A percentile compares a stretch with the other conserved stretches of the same genome.
These are phyloP conservation scores for Aureobasidium mangrovei DNA, from an alignment of 2,329 filamentous ascomycete species.

Conservation along the genomic window DNA sequence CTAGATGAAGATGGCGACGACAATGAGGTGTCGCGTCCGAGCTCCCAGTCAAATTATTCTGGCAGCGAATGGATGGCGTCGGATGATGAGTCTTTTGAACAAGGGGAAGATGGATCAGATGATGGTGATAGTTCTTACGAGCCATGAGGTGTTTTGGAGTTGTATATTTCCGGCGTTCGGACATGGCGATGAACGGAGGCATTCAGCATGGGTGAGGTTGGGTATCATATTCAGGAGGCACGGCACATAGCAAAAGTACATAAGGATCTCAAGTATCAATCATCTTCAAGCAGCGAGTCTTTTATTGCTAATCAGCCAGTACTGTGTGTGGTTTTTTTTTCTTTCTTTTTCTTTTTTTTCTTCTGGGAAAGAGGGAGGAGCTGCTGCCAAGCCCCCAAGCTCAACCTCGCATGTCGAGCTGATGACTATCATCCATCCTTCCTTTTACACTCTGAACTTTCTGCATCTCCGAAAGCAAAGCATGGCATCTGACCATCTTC, in stretches of 20 bases:
- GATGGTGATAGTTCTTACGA: conserved; percentile 3
- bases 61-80: conserved; percentile 2
- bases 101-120: neutral
- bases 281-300: neutral
- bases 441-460: no score
- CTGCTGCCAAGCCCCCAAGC: no score
- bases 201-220: neutral
- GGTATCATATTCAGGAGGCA: neutral
- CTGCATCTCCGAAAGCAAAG: no score
- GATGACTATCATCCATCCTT: no score
- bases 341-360: no score
- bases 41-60: neutral
- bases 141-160: conserved; percentile 2
- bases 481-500: no score
- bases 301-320: neutral
- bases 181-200: neutral
- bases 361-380: no score
- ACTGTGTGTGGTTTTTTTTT: no score
- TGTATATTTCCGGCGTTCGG: neutral
- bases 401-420: no score
- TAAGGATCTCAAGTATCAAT: neutral
- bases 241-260: neutral
- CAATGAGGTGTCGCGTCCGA: neutral
- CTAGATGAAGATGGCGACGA: conserved; percentile 4
- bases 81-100: neutral